Evolutionary conservation across 108 stramenopile genomes (phyloP), one percentile per base, ranked within the genome.

Genomic region (Fragilaria radians): DNA sequence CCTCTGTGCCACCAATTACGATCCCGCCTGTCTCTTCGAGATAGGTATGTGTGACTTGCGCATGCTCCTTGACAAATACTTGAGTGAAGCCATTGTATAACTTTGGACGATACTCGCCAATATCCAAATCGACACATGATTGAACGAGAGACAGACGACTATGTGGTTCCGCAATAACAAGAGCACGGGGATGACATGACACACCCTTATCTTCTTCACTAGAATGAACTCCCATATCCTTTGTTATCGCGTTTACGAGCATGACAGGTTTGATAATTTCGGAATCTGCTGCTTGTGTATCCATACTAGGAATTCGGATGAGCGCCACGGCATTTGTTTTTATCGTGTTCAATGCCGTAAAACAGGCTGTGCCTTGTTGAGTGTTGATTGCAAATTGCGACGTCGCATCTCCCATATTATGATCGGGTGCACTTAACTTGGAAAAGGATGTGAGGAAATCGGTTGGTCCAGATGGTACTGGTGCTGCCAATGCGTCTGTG

Each of bases 341-440:
- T 26, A 83, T 63, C 2, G 86, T 85, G 63, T 94, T 94, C 58
- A 94, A 55, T 21, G 93, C 93, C 9, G 88, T 86, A 80, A 94
- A 91, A 47, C 83, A 82, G 1, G 88, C 89, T 36, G 89, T 94
- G 30, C 93, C 93, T 62, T 91, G 93, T 65, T 94, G 93, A 28
- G 76, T 76, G 68, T 94, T 94, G 58, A 94, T 85, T 4, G 88
- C 86, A 70, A 88, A 87, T 68, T 94, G 89, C 26, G 78, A 74
- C 21, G 80, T 86, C 1, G 89, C 67, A 50, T 85, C 80, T 18
- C 93, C 93, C 3, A 91, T 70, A 48, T 49, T 58, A 71, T 94
- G 93, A 73, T 94, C 75, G 0, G 88, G 84, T 5, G 77, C 74
- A 64, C 85, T 85, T 53, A 94, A 60, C 57, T 76, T 83, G 58